Evolutionary conservation across 2,329 filamentous ascomycete species (phyloP).

Genomic region (Phialophora chinensis): DNA sequence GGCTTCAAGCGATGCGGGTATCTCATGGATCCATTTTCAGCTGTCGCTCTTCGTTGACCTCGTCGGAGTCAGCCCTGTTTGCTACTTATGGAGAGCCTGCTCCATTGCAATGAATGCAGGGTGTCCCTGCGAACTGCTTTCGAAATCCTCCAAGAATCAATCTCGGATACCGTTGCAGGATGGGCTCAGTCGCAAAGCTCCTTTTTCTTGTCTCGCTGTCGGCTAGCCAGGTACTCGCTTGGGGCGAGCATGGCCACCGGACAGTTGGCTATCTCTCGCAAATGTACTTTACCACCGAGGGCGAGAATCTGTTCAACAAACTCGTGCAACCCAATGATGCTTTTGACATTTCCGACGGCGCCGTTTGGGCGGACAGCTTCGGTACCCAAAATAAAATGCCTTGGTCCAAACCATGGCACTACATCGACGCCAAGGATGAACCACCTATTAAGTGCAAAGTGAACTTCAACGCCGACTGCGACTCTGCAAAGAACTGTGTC

Average conservation of each 20-base stretch:
- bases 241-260: conserved; percentile 23
- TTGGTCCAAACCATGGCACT: conserved; percentile 19
- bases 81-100: neutral
- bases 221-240: neutral
- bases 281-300: conserved; percentile 15
- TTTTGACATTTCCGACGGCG: conserved; percentile 25
- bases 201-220: conserved; percentile 1
- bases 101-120: neutral
- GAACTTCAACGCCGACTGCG: conserved; percentile 16
- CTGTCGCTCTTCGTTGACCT: neutral
- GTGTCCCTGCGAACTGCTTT: neutral
- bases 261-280: conserved; percentile 20
- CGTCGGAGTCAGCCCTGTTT: neutral
- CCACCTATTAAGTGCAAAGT: conserved; percentile 16
- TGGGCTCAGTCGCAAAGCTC: neutral
- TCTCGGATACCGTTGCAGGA: neutral
- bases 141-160: neutral
- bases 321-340: conserved; percentile 13
- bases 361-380: conserved; percentile 15
- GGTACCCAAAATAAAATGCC: neutral
- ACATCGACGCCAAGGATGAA: conserved; percentile 22
- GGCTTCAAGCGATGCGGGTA: neutral
- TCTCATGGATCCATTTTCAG: neutral
- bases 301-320: conserved; percentile 12
- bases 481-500: conserved; percentile 13